Evolutionary conservation across 371 early-diverging fungal genomes (phyloP).

Genomic region (Nosema granulosis): DNA sequence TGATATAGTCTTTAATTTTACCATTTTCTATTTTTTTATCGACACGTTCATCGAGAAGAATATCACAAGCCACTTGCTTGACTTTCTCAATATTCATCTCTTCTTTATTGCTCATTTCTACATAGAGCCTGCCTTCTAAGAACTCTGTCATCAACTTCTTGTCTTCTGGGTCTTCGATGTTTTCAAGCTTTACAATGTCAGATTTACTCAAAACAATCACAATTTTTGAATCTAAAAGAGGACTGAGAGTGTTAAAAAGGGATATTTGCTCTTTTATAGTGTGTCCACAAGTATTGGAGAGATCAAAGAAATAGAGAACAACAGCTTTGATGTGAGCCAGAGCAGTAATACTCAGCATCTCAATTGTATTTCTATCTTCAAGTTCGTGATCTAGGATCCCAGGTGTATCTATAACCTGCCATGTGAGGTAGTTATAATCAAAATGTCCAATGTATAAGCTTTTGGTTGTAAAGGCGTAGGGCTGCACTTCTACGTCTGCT

Average conservation of each 20-base stretch:
- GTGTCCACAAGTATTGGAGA: constrained; percentile 97
- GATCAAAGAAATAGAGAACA: constrained; percentile 94
- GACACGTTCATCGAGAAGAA: constrained; percentile 59
- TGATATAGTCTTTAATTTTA: constrained; percentile 35
- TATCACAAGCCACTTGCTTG: constrained; percentile 64
- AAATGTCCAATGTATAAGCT: constrained; percentile 98
- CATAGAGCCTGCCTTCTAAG: constrained; percentile 71
- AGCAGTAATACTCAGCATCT: constrained; percentile 99
- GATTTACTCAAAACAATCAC: constrained; percentile 92
- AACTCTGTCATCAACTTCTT: constrained; percentile 71
- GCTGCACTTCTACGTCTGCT: constrained; percentile 98
- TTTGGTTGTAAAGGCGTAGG: constrained; percentile 99
- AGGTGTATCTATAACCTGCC: constrained; percentile 99
- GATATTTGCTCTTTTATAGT: constrained; percentile 80
- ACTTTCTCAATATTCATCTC: constrained; percentile 62
- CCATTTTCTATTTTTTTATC: constrained; percentile 62
- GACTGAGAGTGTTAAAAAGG: constrained; percentile 89
- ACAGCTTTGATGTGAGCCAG: constrained; percentile 94
- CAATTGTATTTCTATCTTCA: constrained; percentile 98
- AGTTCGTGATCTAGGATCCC: constrained; percentile 98
- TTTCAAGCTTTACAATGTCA: constrained; percentile 78
- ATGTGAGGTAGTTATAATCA: constrained; percentile 97
- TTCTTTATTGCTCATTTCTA: constrained; percentile 59
- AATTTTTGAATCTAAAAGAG: constrained; percentile 93
- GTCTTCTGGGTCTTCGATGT: constrained; percentile 73